These are phyloP conservation scores for Penicillium crystallinum DNA, from an alignment of 495 filamentous ascomycete species.

Conservation along the genomic window DNA sequence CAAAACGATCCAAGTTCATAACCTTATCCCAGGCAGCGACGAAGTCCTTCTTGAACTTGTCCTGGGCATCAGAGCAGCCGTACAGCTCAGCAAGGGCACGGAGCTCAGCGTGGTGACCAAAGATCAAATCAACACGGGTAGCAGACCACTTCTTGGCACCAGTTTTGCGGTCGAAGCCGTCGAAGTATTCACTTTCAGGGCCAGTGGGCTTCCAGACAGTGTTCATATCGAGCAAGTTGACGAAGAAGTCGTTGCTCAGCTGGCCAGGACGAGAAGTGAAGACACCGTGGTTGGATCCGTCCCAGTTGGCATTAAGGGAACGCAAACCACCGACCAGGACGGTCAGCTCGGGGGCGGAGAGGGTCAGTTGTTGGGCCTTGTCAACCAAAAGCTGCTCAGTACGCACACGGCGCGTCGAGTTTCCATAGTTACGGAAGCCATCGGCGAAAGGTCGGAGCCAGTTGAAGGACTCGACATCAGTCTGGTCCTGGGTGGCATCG, in stretches of 20 bases:
- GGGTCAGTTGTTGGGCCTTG: slow-evolving; percentile 59
- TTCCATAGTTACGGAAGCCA: slow-evolving; percentile 72
- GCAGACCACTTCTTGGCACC: slow-evolving; percentile 62
- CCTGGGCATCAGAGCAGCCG: slow-evolving; percentile 45
- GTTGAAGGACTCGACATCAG: slow-evolving; percentile 55
- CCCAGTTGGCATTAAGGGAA: slow-evolving; percentile 59
- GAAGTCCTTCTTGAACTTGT: slow-evolving; percentile 66
- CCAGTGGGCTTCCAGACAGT: slow-evolving; percentile 55
- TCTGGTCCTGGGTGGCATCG: slow-evolving; percentile 58
- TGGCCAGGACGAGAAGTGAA: slow-evolving; percentile 58
- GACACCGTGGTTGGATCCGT: slow-evolving; percentile 57
- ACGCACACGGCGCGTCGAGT: slow-evolving; percentile 49
- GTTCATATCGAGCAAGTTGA: slow-evolving; percentile 63
- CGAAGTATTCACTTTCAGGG: slow-evolving; percentile 47
- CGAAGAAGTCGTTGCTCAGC: slow-evolving; percentile 72
- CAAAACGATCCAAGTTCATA: slow-evolving; percentile 64
- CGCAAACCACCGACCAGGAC: slow-evolving; percentile 64
- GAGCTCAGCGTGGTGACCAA: slow-evolving; percentile 66
- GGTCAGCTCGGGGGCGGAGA: slow-evolving; percentile 62
- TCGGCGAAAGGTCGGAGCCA: slow-evolving; percentile 59
- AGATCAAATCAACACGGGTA: slow-evolving; percentile 62
- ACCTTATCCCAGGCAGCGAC: slow-evolving; percentile 67
- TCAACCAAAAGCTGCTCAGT: slow-evolving; percentile 65
- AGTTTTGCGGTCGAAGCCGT: slow-evolving; percentile 62
- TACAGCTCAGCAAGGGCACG: slow-evolving; percentile 66